These are phyloP conservation scores for Falciphora oryzae DNA, from an alignment of 2,329 filamentous ascomycete species.

Conservation along the genomic window DNA sequence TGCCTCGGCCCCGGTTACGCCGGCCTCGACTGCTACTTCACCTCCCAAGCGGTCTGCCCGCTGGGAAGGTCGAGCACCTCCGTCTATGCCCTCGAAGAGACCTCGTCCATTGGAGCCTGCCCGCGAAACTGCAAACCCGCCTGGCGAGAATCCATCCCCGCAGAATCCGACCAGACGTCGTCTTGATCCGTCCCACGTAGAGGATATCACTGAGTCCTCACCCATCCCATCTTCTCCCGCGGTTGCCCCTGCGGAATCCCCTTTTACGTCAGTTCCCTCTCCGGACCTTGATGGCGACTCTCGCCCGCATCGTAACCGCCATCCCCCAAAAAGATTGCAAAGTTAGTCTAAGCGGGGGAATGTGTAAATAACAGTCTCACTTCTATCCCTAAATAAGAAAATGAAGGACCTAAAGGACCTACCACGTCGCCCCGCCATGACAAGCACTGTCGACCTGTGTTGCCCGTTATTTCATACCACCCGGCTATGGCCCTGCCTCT, in stretches of 20 bases:
- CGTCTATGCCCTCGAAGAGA: background rate
- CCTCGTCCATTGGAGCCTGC: background rate
- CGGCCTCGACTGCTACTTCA: no score
- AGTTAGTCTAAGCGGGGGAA: no score
- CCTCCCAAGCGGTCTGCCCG: no score
- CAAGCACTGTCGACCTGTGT: no score
- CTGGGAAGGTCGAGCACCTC: background rate
- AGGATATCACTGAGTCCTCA: background rate
- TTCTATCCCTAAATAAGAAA: no score
- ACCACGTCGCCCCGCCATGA: no score
- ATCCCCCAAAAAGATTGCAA: background rate
- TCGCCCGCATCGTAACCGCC: background rate
- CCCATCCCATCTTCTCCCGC: background rate
- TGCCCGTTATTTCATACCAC: no score
- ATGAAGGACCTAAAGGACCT: no score
- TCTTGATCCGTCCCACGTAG: slow-evolving; percentile 1
- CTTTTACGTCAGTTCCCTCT: background rate
- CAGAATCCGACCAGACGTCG: background rate
- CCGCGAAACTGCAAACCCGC: background rate
- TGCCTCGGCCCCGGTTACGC: no score
- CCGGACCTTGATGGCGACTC: background rate
- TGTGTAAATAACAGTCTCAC: background rate
- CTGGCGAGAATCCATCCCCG: no score
- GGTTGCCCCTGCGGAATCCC: background rate
- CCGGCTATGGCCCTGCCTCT: no score